Evolutionary conservation across 1,284 basidiomycete genomes (phyloP).

Genomic region (Ceratobasidium sp.): DNA sequence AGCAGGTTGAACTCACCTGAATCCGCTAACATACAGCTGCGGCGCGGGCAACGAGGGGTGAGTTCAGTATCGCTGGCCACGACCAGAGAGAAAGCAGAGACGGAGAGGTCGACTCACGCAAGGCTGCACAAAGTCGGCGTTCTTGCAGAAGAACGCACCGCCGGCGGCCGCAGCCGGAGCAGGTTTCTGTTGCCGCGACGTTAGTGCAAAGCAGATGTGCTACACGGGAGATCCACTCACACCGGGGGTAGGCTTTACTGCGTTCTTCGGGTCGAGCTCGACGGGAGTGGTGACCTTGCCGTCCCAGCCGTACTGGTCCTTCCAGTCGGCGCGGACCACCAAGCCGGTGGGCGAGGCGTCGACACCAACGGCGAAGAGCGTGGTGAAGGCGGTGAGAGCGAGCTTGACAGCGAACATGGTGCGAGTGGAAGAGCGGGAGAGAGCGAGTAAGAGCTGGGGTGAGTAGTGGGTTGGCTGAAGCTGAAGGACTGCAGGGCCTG

Average conservation of each 20-base stretch:
- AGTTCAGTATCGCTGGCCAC: background rate
- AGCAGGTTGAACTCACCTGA: background rate
- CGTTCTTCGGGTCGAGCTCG: constrained; percentile 4
- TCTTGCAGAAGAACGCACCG: constrained; percentile 15
- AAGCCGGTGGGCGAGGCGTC: background rate
- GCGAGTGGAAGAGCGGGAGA: background rate
- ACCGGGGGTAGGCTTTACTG: background rate
- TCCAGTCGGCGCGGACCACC: constrained; percentile 11
- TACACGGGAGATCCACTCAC: background rate
- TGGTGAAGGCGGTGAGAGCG: background rate
- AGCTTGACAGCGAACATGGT: constrained; percentile 25
- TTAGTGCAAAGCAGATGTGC: background rate
- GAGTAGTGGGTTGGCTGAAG: background rate
- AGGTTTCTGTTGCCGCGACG: background rate
- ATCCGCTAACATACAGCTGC: background rate
- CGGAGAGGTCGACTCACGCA: background rate
- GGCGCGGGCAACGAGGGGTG: too few species aligned
- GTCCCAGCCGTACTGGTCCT: constrained; percentile 4
- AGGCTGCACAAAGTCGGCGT: background rate
- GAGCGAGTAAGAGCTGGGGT: too few species aligned
- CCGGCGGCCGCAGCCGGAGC: constrained; percentile 16
- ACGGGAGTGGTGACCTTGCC: constrained; percentile 18
- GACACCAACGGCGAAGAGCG: background rate
- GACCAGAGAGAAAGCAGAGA: background rate
- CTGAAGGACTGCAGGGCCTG: background rate